Conservation (phyloP, 2,329 filamentous ascomycete species). For the Penicillium rolfsii region DNA sequence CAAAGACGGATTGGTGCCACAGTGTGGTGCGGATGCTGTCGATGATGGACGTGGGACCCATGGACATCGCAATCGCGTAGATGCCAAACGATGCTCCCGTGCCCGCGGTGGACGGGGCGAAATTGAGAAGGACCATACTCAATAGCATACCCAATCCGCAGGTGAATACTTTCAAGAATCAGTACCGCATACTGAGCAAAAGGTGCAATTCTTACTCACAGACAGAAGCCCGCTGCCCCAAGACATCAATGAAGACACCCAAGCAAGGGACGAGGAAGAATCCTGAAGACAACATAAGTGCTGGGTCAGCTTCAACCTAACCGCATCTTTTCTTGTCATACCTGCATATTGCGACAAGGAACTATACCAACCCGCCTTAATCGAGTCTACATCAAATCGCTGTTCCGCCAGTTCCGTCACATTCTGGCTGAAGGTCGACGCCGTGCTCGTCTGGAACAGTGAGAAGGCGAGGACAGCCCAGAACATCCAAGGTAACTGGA, state of each 20-base stretch:
- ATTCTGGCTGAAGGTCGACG: conserved; percentile 59
- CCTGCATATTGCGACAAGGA: conserved; percentile 59
- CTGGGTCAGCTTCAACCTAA: background rate
- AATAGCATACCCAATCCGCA: conserved; percentile 57
- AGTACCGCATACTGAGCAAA: background rate
- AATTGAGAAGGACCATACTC: conserved; percentile 60
- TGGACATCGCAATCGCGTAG: conserved; percentile 58
- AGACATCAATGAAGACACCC: conserved; percentile 60
- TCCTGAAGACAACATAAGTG: conserved; percentile 18
- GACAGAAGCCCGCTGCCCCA: conserved; percentile 57
- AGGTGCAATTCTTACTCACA: conserved; percentile 33
- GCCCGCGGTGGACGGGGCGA: conserved; percentile 53
- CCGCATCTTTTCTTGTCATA: conserved; percentile 7
- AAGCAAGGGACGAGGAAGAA: conserved; percentile 63
- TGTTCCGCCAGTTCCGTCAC: conserved; percentile 65
- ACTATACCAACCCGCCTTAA: conserved; percentile 65
- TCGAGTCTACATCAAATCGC: conserved; percentile 58
- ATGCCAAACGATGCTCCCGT: conserved; percentile 64
- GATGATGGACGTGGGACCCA: conserved; percentile 63
- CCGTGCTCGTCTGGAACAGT: conserved; percentile 62
- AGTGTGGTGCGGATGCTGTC: conserved; percentile 64
- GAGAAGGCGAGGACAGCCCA: conserved; percentile 61
- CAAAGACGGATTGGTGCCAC: conserved; percentile 64
- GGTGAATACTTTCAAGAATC: conserved; percentile 40
- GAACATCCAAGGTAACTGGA: conserved; percentile 63